Evolutionary conservation across 78 protist genomes (phyloP).

Genomic region (Dictyostelium brefeldianum): DNA sequence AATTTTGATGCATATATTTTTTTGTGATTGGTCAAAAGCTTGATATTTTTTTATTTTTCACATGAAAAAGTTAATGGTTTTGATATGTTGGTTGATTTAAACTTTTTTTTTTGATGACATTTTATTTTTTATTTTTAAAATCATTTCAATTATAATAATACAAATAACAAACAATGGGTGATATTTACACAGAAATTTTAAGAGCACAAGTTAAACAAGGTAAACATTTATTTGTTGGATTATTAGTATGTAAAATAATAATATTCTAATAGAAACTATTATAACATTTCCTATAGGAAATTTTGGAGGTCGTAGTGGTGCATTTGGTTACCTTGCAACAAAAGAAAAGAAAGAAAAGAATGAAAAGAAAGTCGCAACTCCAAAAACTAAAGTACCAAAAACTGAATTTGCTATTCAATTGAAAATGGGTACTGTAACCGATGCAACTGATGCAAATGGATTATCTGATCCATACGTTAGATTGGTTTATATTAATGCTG

Average conservation of each 20-base stretch:
- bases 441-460: neutral
- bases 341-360: neutral
- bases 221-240: no score
- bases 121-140: no score
- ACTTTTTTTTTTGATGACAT: no score
- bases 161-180: no score
- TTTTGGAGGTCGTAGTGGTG: neutral
- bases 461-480: neutral
- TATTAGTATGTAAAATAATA: no score
- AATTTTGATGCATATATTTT: no score
- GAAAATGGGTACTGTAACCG: neutral
- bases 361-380: neutral
- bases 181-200: neutral
- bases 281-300: neutral
- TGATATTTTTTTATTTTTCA: no score
- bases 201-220: neutral
- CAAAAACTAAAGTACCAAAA: neutral
- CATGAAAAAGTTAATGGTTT: no score
- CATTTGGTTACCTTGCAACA: neutral
- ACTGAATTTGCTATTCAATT: neutral
- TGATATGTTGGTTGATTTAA: no score
- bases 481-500: neutral
- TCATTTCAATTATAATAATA: no score
- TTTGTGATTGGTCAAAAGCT: no score
- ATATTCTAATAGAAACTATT: neutral